Evolutionary conservation across 306 rosid genomes (phyloP).

Genomic region (Cicer judaicum): DNA sequence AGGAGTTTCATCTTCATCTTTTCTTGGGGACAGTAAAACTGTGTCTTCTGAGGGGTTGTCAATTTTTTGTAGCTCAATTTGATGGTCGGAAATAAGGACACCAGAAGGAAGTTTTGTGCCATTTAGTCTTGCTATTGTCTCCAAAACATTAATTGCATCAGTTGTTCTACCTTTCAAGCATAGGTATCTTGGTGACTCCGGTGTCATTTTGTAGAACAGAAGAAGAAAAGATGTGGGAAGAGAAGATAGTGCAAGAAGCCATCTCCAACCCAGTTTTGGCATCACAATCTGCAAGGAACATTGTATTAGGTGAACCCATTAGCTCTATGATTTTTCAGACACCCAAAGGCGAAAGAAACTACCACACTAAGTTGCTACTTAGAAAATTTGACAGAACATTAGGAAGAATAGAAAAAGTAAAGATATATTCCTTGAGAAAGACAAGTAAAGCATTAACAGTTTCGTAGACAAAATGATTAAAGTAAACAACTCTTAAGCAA

Average conservation of each 20-base stretch:
- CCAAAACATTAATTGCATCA: conserved; percentile 78
- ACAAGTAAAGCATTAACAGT: conserved; percentile 31
- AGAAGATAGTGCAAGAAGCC: conserved; percentile 89
- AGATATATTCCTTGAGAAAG: conserved; percentile 23
- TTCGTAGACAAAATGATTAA: conserved; percentile 18
- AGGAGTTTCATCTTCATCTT: conserved; percentile 46
- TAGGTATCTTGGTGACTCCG: conserved; percentile 93
- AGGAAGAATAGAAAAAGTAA: conserved; percentile 2
- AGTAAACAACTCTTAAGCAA: neutral
- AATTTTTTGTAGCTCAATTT: conserved; percentile 55
- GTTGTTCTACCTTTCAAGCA: conserved; percentile 73
- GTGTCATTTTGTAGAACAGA: conserved; percentile 72
- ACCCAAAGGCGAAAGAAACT: conserved; percentile 26
- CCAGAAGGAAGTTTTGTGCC: conserved; percentile 77
- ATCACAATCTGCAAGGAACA: conserved; percentile 72
- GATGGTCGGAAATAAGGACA: conserved; percentile 70
- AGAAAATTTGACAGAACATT: conserved; percentile 37
- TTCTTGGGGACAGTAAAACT: conserved; percentile 57
- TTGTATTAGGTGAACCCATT: conserved; percentile 45
- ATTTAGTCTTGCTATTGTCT: conserved; percentile 83
- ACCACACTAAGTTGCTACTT: conserved; percentile 20
- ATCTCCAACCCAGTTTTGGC: conserved; percentile 98
- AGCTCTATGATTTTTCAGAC: conserved; percentile 26
- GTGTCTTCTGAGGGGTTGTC: conserved; percentile 62
- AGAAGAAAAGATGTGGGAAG: conserved; percentile 87